Evolutionary conservation across 345 rosid species (phyloP).

Genomic region (Salix koriyanagi): DNA sequence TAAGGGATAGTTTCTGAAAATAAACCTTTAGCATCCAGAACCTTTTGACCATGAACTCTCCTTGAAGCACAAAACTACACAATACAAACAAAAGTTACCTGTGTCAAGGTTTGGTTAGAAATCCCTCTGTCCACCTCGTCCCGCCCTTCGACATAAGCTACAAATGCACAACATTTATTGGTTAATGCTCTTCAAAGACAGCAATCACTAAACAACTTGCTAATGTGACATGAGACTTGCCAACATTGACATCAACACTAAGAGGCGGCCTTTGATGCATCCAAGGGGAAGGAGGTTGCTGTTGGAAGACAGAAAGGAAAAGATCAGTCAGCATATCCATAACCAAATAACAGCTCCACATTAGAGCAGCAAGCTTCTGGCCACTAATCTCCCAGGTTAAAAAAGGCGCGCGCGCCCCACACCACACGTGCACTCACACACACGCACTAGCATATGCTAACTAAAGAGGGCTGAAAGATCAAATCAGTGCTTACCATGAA

Average conservation of each 20-base stretch:
- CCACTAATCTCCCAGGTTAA: not conserved
- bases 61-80: conserved; percentile 9
- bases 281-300: conserved; percentile 96
- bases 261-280: conserved; percentile 62
- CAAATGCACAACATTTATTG: conserved; percentile 13
- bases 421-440: not conserved
- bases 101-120: conserved; percentile 67
- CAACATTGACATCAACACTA: conserved; percentile 86
- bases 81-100: conserved; percentile 46
- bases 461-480: not conserved
- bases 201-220: not conserved
- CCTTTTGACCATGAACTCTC: conserved; percentile 6
- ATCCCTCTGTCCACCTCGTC: conserved; percentile 78
- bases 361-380: not conserved
- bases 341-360: conserved; percentile 1
- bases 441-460: not conserved
- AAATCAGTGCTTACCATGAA: conserved; percentile 54
- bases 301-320: conserved; percentile 17
- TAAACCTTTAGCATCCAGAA: conserved; percentile 2
- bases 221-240: conserved; percentile 45
- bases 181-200: conserved; percentile 13
- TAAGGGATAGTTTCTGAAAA: conserved; percentile 4
- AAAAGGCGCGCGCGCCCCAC: not conserved
- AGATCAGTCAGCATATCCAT: not conserved
- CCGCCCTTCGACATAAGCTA: conserved; percentile 94